These are phyloP conservation scores for Glomus cerebriforme DNA, from an alignment of 192 early-diverging fungal species.

Conservation along the genomic window DNA sequence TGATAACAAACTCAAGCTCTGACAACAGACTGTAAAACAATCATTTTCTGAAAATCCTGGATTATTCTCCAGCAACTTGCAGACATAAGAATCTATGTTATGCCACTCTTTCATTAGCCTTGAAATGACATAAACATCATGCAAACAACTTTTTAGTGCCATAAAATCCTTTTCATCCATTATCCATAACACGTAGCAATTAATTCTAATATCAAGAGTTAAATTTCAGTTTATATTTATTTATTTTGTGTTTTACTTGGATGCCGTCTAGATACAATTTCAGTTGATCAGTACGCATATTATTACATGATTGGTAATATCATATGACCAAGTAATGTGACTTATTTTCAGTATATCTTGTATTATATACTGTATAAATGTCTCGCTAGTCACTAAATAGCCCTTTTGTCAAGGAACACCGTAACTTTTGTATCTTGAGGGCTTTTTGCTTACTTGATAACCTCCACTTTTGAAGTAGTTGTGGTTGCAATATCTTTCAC, in stretches of 20 bases:
- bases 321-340: no score
- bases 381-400: no score
- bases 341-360: no score
- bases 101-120: conserved; percentile 30
- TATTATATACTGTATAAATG: no score
- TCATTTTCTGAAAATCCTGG: conserved; percentile 5
- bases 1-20: conserved; percentile 19
- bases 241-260: no score
- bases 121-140: conserved; percentile 30
- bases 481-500: conserved; percentile 19
- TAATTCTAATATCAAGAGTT: background rate
- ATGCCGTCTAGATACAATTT: no score
- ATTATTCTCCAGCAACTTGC: conserved; percentile 28
- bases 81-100: conserved; percentile 26
- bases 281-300: no score
- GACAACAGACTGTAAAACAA: conserved; percentile 10
- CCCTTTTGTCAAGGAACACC: background rate
- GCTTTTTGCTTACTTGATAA: conserved; percentile 28
- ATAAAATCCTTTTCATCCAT: conserved; percentile 25
- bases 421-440: conserved; percentile 26
- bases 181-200: conserved; percentile 13
- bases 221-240: no score
- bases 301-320: no score
- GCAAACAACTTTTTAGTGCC: conserved; percentile 8
- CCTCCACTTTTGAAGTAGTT: conserved; percentile 23